A percentile compares a stretch with the other conserved stretches of the same genome.
Evolutionary conservation across 768 basidiomycete genomes (phyloP).

Genomic region (Royoungia palumana): DNA sequence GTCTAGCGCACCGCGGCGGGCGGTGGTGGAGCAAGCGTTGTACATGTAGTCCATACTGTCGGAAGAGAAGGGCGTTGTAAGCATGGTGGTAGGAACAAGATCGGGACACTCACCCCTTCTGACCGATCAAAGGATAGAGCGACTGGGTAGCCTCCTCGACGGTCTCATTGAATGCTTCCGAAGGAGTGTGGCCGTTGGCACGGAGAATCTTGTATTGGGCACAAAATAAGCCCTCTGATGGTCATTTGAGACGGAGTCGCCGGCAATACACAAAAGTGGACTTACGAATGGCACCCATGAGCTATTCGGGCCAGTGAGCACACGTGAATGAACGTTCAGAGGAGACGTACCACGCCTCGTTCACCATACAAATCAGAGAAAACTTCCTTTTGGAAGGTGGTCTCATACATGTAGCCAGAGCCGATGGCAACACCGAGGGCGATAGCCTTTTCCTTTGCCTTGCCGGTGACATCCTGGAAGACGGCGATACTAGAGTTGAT

Average conservation of each 20-base stretch:
- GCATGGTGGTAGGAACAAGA: neutral
- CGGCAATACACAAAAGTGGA: conserved; percentile 10
- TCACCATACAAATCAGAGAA: conserved; percentile 99
- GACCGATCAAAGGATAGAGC: conserved; percentile 93
- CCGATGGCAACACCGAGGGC: conserved; percentile 94
- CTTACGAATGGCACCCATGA: conserved; percentile 96
- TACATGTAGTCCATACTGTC: conserved; percentile 98
- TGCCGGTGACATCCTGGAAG: conserved; percentile 96
- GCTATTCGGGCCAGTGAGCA: conserved; percentile 40
- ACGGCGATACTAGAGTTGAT: conserved; percentile 95
- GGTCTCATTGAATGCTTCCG: conserved; percentile 99
- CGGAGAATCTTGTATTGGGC: conserved; percentile 98
- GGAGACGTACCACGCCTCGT: conserved; percentile 88
- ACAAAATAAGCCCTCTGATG: conserved; percentile 91
- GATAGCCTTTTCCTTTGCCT: conserved; percentile 95
- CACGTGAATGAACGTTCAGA: neutral
- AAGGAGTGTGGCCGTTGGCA: conserved; percentile 93
- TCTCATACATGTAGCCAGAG: conserved; percentile 98
- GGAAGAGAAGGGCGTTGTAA: neutral
- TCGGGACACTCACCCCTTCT: conserved; percentile 66
- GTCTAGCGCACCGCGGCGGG: conserved; percentile 97
- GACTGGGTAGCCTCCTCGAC: conserved; percentile 99
- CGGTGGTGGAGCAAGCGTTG: conserved; percentile 98
- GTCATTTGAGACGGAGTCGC: conserved; percentile 4
- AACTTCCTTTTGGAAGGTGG: conserved; percentile 99